Evolutionary conservation across 192 early-diverging fungal species (phyloP), one percentile per base, ranked within the genome.

Genomic region (Coemansia biformis): DNA sequence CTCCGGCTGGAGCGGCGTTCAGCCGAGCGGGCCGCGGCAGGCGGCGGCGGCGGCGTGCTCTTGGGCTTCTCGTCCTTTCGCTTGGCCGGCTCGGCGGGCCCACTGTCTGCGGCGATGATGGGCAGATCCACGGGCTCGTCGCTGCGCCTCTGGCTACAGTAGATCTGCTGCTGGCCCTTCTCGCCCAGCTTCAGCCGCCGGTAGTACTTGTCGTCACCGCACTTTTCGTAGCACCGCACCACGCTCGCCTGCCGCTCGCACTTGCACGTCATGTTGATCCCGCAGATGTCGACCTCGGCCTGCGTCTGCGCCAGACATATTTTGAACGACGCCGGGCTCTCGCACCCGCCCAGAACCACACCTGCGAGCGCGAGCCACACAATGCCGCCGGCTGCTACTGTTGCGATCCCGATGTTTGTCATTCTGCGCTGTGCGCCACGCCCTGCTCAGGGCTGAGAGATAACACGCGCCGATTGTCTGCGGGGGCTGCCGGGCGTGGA

Each of bases 231-330:
- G 42, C 66, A 70, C 14, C 35, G 37, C 2, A 54, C 47, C 10
- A 69, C 59, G 38, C 58, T 57, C 34, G 54, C 66, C 19, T 70
- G 66, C 14, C 66, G 59, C 17, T 50, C 10, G 22, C 66, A 70
- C 31, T 63, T 70, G 46, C 66, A 70, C 13, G 66, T 63, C 66
- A 70, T 70, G 54, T 70, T 70, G 34, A 70, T 58, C 4, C 66
- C 66, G 43, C 66, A 70, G 24, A 70, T 63, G 34, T 63, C 51
- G 7, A 70, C 66, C 22, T 70, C 66, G n/a, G 66, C 66, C 11
- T 60, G 66, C 12, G 66, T 63, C 17, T 70, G 66, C 19, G 50
- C 55, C 10, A 70, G 26, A 42, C 66, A 70, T 22, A 63, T 70
- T 41, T 70, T 70, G 34, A 70, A 63, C 13, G 55, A 50, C 8